Evolutionary conservation across 768 basidiomycete species (phyloP), one percentile per base, ranked within the genome.

Genomic region (Pleurotus djamor): DNA sequence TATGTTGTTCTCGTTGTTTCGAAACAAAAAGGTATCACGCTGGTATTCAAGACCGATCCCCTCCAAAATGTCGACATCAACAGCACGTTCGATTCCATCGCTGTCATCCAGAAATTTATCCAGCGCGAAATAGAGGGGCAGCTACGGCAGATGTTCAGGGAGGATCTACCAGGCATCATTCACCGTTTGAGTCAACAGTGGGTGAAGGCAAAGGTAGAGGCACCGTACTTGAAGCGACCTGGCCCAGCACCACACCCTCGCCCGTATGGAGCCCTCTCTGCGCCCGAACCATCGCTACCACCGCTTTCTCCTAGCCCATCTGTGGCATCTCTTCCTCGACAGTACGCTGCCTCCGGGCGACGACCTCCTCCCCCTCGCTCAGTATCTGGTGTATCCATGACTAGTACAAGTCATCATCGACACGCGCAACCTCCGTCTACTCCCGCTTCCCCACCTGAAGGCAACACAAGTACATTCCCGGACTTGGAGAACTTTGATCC

Each of bases 31-130:
- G 97, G 97, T 45, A 98, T 98, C 69, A 98, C 97, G 0, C 86
- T 99, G 56, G 97, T 98, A 28, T 99, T 99, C 86, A 98, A 98
- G 77, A 98, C 97, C 37, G 97, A 99, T 74, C 97, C 97, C 1
- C 83, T 99, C 41, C 95, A 99, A 74, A 92, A 94, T 64, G 95
- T 99, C 56, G 93, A 98, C 69, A 98, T 99, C 70, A 95, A 91
- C 73, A 92, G 90, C 71, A 98, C 96, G 2, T 99, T 99, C 67
- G 97, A 99, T 73, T 94, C 93, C 3, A 96, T 99, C 63, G 94
- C 92, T 48, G 96, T 98, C 63, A 97, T 99, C 52, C 92, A 98
- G 70, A 95, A 94, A 59, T 98, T 96, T 72, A 94, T 99, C 60
- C 97, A 98, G 71, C 85, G 88, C 59, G 96, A 98, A 76, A 98